Base-by-base conservation (phyloP, 2,329 filamentous ascomycete genomes). In the Davidsoniella eucalypti region DNA sequence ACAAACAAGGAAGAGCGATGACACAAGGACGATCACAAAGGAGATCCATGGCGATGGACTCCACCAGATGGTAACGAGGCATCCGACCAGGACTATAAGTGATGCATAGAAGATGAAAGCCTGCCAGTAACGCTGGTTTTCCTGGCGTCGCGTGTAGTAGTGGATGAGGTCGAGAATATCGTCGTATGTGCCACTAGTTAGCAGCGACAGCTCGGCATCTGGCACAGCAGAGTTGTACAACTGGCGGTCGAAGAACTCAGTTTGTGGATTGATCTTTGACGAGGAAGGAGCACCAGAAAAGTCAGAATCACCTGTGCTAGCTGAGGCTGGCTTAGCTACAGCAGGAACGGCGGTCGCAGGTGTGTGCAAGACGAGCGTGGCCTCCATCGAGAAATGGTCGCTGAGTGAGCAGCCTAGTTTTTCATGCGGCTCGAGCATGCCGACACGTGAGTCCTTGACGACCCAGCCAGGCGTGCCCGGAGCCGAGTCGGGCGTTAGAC, bases 331-430 rank as follows among this genome's bases (percentile, higher is more conserved):
- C 18, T 50, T 46, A 17, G 54, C 47, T 21, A 57, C 55, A 17
- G 47, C 37, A 17, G 55, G 46, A 8, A 44, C 45, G 8, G 58
- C 37, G 29, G 50, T 44, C 17, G 60, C 54, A 26, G 63, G 58
- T 1, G 61, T 61, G 56, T 72, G 67, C 10, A 74, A 70, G 4
- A 67, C 65, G 8, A 96, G 70, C 0, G 85, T 87, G 5, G 85
- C 80, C 61, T 90, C 83, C 49, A 96, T 83, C 18, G 86, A 87
- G 63, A 95, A 96, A 63, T 96, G 92, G 61, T 98, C 90, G 58
- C 87, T 95, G 23, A 96, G 71, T 1, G 87, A 94, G 66, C 87
- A 94, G 55, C 78, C 73, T 1, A 95, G 70, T 1, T 75, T 76
- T 0, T 87, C 85, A 63, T 95, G 88, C 8, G 85, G 80, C 61